phyloP scores from a whole-genome alignment of 495 filamentous ascomycete species.

The Penicillium manginii region DNA sequence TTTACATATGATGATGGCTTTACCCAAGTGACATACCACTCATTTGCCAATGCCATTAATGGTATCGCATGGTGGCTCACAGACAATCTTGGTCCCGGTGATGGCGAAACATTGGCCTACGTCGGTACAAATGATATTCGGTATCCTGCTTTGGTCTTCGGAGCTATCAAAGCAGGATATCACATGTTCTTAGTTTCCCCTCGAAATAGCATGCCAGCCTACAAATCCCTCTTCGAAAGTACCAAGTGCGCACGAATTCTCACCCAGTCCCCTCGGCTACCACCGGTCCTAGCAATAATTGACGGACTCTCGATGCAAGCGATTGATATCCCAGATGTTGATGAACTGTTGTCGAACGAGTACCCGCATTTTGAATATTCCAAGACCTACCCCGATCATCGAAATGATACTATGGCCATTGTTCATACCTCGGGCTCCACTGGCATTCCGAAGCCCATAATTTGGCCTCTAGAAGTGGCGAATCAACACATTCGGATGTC shows the following conservation, averaged over 20 bases:
- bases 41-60: not conserved
- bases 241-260: not conserved
- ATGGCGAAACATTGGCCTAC: conserved; percentile 24
- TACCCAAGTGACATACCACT: not conserved
- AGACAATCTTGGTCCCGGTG: not conserved
- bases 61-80: not conserved
- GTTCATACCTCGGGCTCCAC: conserved; percentile 45
- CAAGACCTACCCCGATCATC: conserved; percentile 31
- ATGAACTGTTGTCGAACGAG: conserved; percentile 24
- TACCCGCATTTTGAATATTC: conserved; percentile 29
- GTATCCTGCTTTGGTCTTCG: conserved; percentile 28
- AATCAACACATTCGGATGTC: conserved; percentile 17
- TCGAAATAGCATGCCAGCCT: not conserved
- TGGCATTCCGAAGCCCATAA: conserved; percentile 40
- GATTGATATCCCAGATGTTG: conserved; percentile 27
- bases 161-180: conserved; percentile 18
- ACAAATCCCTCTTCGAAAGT: not conserved
- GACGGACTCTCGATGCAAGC: conserved; percentile 4
- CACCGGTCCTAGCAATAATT: not conserved
- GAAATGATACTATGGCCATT: conserved; percentile 30
- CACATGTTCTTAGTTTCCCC: not conserved
- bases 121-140: conserved; percentile 35
- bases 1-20: not conserved
- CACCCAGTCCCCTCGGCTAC: not conserved
- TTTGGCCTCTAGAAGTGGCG: conserved; percentile 32